These are phyloP conservation scores for Vaccinium corymbosum DNA, from an alignment of 148 eudicot genomes.

Conservation along the genomic window DNA sequence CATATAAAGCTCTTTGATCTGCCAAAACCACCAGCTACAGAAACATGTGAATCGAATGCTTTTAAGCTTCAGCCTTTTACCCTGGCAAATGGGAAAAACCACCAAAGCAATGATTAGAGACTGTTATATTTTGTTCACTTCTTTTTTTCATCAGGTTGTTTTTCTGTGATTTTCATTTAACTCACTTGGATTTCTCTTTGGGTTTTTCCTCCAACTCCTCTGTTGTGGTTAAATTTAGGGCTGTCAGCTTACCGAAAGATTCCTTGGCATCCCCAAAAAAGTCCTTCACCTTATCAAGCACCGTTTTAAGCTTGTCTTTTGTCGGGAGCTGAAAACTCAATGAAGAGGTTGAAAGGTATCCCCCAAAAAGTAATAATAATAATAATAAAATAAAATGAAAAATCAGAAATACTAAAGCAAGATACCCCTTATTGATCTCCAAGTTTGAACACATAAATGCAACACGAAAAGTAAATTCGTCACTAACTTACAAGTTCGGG, in stretches of 20 bases:
- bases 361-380: background rate
- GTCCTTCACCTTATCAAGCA: slow-evolving; percentile 81
- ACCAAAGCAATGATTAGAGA: no score
- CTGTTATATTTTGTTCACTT: background rate
- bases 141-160: background rate
- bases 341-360: background rate
- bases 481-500: no score
- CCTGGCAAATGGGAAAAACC: slow-evolving; percentile 16
- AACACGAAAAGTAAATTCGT: background rate
- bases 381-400: no score
- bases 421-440: background rate
- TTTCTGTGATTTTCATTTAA: background rate
- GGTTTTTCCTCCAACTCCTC: slow-evolving; percentile 50
- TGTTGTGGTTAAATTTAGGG: slow-evolving; percentile 36
- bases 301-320: slow-evolving; percentile 78
- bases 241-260: slow-evolving; percentile 78
- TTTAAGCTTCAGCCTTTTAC: slow-evolving; percentile 31
- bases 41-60: background rate
- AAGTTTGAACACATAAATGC: background rate
- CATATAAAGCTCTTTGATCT: slow-evolving; percentile 7
- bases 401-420: background rate
- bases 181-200: slow-evolving; percentile 51
- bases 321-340: slow-evolving; percentile 64
- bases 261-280: slow-evolving; percentile 88
- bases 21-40: background rate